Evolutionary conservation across 306 rosid genomes (phyloP), one percentile per base, ranked within the genome.

Genomic region (Castanea crenata): DNA sequence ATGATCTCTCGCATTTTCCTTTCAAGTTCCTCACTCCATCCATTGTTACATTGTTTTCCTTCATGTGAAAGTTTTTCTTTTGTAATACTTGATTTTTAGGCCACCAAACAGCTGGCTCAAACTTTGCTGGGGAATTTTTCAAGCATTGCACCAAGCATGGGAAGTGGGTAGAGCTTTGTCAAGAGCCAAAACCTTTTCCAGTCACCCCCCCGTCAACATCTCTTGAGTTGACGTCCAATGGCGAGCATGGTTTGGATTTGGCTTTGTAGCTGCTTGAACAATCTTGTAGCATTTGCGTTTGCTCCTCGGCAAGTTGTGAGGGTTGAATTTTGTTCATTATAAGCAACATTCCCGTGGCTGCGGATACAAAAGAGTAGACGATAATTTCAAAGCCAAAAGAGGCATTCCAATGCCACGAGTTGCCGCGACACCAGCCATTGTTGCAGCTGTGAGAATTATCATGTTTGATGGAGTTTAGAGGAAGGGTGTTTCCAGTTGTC

Each of bases 131-230:
- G 98, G 58, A 82, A 90, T 55, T 94, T 94, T n/a, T 92, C 96
- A 55, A 92, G 83, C 98, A 94, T 94, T 0, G 61, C 85, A 15
- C 98, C 98, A 5, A 94, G 72, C 31, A 94, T 20, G 0, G 97
- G 94, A 82, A 94, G 97, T 13, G 98, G 98, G 81, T 80, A 92
- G 1, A n/a, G 96, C 98, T 81, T 51, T 86, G 83, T 94, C 98
- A 1, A 94, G 81, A 0, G 94, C 91, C 77, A 94, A 77, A 63
- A 92, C 86, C 71, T 80, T 89, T 20, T 84, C 89, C 84, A 87
- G n/a, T 81, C 41, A 87, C 78, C 3, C 59, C 69, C 38, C n/a
- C n/a, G n/a, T n/a, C n/a, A n/a, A n/a, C 90, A 52, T 94, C 90
- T n/a, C 63, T n/a, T 85, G 79, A 0, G 87, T 76, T 0, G 86